phyloP scores from a whole-genome alignment of 2,329 filamentous ascomycete genomes.

The Fusarium brachygibbosum region DNA sequence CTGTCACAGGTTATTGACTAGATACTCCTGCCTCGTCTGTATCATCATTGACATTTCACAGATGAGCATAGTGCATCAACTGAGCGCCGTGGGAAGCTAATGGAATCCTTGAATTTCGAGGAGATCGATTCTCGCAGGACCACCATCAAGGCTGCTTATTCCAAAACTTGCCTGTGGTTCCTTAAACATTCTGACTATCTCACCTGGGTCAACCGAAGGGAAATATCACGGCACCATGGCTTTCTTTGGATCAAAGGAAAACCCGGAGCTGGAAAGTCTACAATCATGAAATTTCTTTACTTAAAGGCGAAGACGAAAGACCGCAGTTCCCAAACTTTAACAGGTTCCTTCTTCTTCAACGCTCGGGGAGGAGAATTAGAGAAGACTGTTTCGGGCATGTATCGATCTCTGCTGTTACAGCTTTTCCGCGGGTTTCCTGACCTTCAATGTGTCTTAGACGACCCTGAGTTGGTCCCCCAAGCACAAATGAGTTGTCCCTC shows the following conservation, averaged over 20 bases:
- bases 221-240: constrained; percentile 40
- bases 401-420: constrained; percentile 63
- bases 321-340: not conserved
- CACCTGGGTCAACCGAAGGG: constrained; percentile 11
- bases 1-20: not conserved
- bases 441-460: constrained; percentile 53
- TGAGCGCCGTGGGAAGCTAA: not conserved
- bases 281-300: constrained; percentile 59
- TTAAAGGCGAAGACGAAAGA: constrained; percentile 6
- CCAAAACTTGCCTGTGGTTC: constrained; percentile 41
- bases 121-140: constrained; percentile 56
- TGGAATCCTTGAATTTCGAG: constrained; percentile 55
- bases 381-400: constrained; percentile 62
- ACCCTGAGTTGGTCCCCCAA: accelerated
- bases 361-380: constrained; percentile 61
- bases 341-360: constrained; percentile 66
- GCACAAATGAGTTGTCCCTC: not conserved
- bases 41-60: not conserved
- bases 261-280: constrained; percentile 62
- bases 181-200: constrained; percentile 14
- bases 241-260: constrained; percentile 64
- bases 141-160: constrained; percentile 55
- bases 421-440: constrained; percentile 55
- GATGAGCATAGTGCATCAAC: not conserved
- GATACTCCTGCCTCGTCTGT: not conserved